Conservation (phyloP, 163 green algal genomes). For the Chlorella variabilis region DNA sequence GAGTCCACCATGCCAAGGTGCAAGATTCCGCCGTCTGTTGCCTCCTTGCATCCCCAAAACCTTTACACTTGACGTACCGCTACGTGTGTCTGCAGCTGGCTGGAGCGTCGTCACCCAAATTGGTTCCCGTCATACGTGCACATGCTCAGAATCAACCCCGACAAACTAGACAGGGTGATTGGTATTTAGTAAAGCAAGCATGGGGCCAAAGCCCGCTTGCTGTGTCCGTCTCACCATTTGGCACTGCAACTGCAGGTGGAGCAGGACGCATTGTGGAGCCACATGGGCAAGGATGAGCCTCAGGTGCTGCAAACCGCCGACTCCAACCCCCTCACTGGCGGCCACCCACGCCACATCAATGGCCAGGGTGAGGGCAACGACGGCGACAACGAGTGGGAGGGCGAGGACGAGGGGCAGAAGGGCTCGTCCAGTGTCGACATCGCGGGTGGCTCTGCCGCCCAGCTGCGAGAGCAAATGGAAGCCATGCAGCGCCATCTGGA, state of each 20-base stretch:
- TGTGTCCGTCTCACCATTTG: no score
- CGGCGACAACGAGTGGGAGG: not conserved
- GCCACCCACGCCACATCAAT: slow-evolving; percentile 3
- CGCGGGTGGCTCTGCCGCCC: not conserved
- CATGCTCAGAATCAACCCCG: slow-evolving; percentile 51
- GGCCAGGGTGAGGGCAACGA: not conserved
- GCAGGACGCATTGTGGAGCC: slow-evolving; percentile 19
- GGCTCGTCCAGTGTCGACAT: not conserved
- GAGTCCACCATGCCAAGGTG: slow-evolving; percentile 76
- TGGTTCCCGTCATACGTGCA: slow-evolving; percentile 43
- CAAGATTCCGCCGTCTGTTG: not conserved
- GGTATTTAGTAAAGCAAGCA: no score
- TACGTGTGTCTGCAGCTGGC: slow-evolving; percentile 13
- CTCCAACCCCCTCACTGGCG: not conserved
- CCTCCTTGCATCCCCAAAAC: no score
- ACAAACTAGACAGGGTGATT: slow-evolving; percentile 44
- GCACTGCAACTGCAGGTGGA: slow-evolving; percentile 36
- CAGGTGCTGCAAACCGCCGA: not conserved
- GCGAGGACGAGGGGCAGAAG: not conserved
- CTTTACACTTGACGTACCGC: not conserved
- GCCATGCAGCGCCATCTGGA: slow-evolving; percentile 26
- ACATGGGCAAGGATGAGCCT: slow-evolving; percentile 8
- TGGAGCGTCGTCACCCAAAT: slow-evolving; percentile 20
- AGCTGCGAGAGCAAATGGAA: not conserved
- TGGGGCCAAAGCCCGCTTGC: no score